Evolutionary conservation across 2,329 filamentous ascomycete species (phyloP).

Genomic region (Fusarium sarcochroum): DNA sequence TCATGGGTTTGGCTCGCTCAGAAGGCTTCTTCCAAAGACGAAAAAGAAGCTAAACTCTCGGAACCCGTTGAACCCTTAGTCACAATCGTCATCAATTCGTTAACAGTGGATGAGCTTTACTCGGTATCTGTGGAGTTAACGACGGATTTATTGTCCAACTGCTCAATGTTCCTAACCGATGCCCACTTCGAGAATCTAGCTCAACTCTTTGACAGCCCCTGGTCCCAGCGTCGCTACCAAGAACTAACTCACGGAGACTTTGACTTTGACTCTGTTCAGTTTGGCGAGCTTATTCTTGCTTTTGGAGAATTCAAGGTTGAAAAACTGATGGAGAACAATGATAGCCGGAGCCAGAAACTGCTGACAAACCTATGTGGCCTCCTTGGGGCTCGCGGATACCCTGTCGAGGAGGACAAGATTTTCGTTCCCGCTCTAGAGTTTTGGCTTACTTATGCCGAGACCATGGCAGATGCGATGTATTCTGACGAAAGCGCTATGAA

Average conservation of each 20-base stretch:
- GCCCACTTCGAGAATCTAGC: slow-evolving; percentile 71
- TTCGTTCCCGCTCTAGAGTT: slow-evolving; percentile 84
- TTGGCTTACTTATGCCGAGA: slow-evolving; percentile 83
- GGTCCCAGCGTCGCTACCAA: slow-evolving; percentile 70
- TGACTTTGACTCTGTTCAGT: slow-evolving; percentile 74
- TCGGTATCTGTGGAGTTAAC: slow-evolving; percentile 74
- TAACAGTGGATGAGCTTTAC: slow-evolving; percentile 71
- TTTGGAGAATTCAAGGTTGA: slow-evolving; percentile 77
- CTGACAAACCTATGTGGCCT: slow-evolving; percentile 74
- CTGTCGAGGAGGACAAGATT: slow-evolving; percentile 80
- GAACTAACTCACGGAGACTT: slow-evolving; percentile 71
- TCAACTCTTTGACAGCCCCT: slow-evolving; percentile 71
- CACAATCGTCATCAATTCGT: slow-evolving; percentile 70
- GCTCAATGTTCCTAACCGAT: slow-evolving; percentile 72
- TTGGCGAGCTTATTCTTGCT: slow-evolving; percentile 76
- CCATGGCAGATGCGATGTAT: slow-evolving; percentile 71
- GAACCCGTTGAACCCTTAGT: slow-evolving; percentile 72
- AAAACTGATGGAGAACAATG: slow-evolving; percentile 67
- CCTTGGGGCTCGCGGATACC: slow-evolving; percentile 74
- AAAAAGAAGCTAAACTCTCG: slow-evolving; percentile 63
- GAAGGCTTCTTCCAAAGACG: slow-evolving; percentile 68
- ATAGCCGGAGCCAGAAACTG: slow-evolving; percentile 66
- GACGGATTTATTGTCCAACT: slow-evolving; percentile 75
- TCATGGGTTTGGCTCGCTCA: slow-evolving; percentile 83
- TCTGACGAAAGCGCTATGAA: slow-evolving; percentile 62